Evolutionary conservation across 768 basidiomycete species (phyloP).

Genomic region (Punctularia strigosozonata): DNA sequence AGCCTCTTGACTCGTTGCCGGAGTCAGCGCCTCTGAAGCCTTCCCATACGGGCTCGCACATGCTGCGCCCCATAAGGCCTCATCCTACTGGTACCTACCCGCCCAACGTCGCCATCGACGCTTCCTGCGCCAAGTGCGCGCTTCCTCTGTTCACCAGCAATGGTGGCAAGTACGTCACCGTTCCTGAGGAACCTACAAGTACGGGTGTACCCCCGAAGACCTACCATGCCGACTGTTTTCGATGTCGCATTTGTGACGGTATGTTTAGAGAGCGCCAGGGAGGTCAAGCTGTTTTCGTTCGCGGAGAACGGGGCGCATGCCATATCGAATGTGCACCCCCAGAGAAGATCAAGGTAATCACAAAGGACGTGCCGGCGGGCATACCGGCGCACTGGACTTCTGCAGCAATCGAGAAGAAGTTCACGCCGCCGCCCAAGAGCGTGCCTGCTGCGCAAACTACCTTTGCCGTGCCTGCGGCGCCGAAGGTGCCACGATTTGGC

Average conservation of each 20-base stretch:
- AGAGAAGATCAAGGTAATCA: slow-evolving; percentile 25
- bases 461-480: no score
- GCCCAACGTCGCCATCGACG: no score
- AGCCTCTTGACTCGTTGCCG: no score
- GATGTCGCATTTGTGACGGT: slow-evolving; percentile 53
- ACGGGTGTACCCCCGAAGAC: slow-evolving; percentile 36
- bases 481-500: slow-evolving; percentile 58
- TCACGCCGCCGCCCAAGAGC: slow-evolving; percentile 26
- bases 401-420: slow-evolving; percentile 11
- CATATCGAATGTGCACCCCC: slow-evolving; percentile 51
- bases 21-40: no score
- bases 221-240: slow-evolving; percentile 71
- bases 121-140: slow-evolving; percentile 49
- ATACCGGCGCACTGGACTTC: slow-evolving; percentile 7
- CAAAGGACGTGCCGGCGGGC: slow-evolving; percentile 5
- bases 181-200: slow-evolving; percentile 36
- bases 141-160: slow-evolving; percentile 44
- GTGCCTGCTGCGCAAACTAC: slow-evolving; percentile 22
- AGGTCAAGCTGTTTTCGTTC: slow-evolving; percentile 64
- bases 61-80: no score
- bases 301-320: slow-evolving; percentile 50
- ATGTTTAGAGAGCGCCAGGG: slow-evolving; percentile 48
- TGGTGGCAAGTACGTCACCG: slow-evolving; percentile 59
- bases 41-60: no score
- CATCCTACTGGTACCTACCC: no score